Conservation (phyloP, 139 green algal species). For the Trebouxia sp. region DNA sequence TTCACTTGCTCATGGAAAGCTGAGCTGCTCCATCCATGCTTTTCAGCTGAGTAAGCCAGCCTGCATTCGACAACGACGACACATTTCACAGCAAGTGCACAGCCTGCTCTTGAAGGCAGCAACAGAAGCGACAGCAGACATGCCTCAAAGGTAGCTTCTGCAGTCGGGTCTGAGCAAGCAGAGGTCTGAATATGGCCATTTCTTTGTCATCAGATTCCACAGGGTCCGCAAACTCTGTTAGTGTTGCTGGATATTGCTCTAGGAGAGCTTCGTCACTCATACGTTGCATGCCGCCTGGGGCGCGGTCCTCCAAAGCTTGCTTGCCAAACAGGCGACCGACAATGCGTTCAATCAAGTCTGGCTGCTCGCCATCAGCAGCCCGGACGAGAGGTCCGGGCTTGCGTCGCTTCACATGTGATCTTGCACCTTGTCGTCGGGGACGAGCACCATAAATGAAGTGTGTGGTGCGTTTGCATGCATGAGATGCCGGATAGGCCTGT, state of each 20-base stretch:
- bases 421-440: no score
- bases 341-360: conserved; percentile 55
- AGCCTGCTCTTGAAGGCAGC: not conserved
- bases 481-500: no score
- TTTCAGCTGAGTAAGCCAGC: conserved; percentile 62
- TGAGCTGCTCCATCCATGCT: conserved; percentile 60
- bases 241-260: conserved; percentile 18
- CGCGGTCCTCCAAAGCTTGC: conserved; percentile 57
- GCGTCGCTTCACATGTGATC: no score
- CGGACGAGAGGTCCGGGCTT: no score
- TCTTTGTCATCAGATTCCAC: conserved; percentile 51
- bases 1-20: conserved; percentile 70
- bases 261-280: conserved; percentile 47
- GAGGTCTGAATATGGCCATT: conserved; percentile 52
- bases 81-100: not conserved
- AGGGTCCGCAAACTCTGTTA: conserved; percentile 43
- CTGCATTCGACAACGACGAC: no score
- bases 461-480: no score
- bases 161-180: conserved; percentile 73
- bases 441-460: no score
- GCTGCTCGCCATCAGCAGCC: not conserved
- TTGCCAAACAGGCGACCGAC: conserved; percentile 66
- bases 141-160: conserved; percentile 52
- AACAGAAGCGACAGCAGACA: not conserved
- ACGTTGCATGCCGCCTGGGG: conserved; percentile 63